These are phyloP conservation scores for Suhomyces sp. DNA, from an alignment of 805 yeast genomes.

Conservation along the genomic window DNA sequence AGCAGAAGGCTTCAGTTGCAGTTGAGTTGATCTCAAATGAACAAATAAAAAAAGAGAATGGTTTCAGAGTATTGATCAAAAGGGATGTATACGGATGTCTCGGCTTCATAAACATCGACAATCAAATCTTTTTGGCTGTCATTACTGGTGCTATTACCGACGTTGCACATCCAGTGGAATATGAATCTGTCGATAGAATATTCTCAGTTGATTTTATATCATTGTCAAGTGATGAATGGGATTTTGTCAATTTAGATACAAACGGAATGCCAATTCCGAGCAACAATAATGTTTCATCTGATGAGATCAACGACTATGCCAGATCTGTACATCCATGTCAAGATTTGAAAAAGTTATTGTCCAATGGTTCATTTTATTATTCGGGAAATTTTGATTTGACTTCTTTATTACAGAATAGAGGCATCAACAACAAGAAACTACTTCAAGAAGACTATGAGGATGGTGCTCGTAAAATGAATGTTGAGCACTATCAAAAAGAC, in stretches of 20 bases:
- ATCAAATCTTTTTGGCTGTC: conserved; percentile 69
- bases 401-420: conserved; percentile 76
- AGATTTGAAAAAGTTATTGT: conserved; percentile 70
- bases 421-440: conserved; percentile 38
- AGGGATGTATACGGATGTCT: conserved; percentile 61
- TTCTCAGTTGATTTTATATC: conserved; percentile 85
- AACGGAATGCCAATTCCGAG: conserved; percentile 61
- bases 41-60: conserved; percentile 34
- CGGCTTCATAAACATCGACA: conserved; percentile 72
- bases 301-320: conserved; percentile 20
- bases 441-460: conserved; percentile 5
- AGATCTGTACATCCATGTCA: conserved; percentile 69
- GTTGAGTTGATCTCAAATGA: conserved; percentile 45
- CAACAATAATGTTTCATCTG: conserved; percentile 26
- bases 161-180: conserved; percentile 79
- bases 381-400: conserved; percentile 92
- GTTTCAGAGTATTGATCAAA: conserved; percentile 35
- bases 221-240: conserved; percentile 72
- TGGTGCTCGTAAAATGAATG: neutral
- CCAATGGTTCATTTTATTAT: conserved; percentile 88
- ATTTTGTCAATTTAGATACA: conserved; percentile 64
- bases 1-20: conserved; percentile 30
- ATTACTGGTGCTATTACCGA: conserved; percentile 66
- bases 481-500: conserved; percentile 64
- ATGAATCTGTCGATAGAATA: conserved; percentile 77